Conservation (phyloP, 2,329 filamentous ascomycete species). For the Clarireedia paspali region DNA sequence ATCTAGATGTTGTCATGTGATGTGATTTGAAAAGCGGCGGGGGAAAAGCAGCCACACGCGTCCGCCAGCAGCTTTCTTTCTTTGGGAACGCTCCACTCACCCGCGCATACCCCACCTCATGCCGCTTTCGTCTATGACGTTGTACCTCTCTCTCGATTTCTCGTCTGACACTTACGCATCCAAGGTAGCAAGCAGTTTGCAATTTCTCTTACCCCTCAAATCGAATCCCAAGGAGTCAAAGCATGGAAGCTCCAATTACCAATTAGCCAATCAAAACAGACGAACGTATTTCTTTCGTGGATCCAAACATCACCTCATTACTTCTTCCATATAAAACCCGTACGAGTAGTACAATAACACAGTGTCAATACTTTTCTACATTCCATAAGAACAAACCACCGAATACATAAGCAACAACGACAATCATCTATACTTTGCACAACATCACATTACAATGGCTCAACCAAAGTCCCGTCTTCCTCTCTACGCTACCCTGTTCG, state of each 20-base stretch:
- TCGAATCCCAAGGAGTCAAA: not conserved
- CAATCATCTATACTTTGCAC: not conserved
- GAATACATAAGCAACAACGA: not conserved
- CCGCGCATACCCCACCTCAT: conserved; percentile 2
- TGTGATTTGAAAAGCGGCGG: no score
- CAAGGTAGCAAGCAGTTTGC: not conserved
- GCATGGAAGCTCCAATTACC: not conserved
- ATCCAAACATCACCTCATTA: no score
- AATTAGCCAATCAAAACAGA: no score
- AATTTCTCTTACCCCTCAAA: not conserved
- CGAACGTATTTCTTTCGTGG: no score
- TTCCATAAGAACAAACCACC: not conserved
- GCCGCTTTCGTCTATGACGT: not conserved
- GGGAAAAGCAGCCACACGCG: no score
- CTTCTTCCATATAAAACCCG: no score
- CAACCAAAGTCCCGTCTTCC: conserved; percentile 32
- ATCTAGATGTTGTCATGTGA: no score
- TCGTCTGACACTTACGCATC: no score
- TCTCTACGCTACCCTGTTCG: conserved; percentile 49
- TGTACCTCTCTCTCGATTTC: not conserved
- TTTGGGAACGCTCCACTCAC: not conserved
- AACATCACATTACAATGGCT: conserved; percentile 22
- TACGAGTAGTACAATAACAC: no score
- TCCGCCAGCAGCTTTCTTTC: not conserved
- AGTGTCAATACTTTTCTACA: no score